A percentile compares a stretch with the other conserved stretches of the same genome.
phyloP scores from a whole-genome alignment of 352 stramenopile genomes.

The Pythium aristosporum region DNA sequence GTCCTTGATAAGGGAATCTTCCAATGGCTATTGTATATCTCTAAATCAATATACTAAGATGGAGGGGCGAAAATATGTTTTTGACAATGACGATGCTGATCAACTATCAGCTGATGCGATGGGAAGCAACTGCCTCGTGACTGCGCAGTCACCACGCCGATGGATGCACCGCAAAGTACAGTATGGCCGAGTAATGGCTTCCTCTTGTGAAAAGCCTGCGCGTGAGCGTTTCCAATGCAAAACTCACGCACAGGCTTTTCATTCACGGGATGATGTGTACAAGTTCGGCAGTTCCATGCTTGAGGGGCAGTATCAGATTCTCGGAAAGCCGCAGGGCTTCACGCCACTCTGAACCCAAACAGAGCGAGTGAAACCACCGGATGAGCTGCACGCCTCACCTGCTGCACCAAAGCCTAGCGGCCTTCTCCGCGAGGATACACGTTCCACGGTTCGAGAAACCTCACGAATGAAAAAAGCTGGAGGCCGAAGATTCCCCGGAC shows the following conservation, averaged over 20 bases:
- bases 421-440: neutral
- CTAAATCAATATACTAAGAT: neutral
- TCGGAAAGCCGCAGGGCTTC: neutral
- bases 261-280: neutral
- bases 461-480: neutral
- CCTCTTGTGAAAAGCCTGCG: too few relatives aligned
- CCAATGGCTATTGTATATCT: neutral
- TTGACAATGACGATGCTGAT: too few relatives aligned
- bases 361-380: neutral
- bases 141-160: too few relatives aligned
- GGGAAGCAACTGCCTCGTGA: neutral
- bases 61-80: neutral
- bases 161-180: neutral
- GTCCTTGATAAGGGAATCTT: neutral
- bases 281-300: neutral
- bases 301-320: slow-evolving; percentile 6
- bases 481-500: neutral
- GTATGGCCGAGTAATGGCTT: neutral
- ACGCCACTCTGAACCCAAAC: neutral
- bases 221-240: too few relatives aligned
- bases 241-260: neutral
- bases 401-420: neutral
- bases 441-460: neutral
- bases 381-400: neutral
- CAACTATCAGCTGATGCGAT: neutral